These are phyloP conservation scores for Beauveria caledonica DNA, from an alignment of 2,329 filamentous ascomycete species.

Conservation along the genomic window DNA sequence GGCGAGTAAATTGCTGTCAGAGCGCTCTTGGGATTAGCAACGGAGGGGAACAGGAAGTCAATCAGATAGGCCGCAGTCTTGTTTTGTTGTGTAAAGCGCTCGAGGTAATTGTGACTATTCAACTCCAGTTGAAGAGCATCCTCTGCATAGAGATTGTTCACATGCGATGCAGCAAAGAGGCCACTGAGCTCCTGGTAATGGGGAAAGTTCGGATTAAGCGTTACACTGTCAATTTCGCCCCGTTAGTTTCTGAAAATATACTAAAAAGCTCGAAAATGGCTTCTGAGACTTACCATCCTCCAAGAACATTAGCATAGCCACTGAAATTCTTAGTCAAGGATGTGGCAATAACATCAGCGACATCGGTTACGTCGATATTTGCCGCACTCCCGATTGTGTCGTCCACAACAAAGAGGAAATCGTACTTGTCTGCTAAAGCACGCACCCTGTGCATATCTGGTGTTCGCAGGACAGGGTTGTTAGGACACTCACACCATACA, in stretches of 20 bases:
- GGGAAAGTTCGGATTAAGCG: conserved; percentile 31
- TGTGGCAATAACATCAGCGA: conserved; percentile 36
- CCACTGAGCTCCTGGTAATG: conserved; percentile 26
- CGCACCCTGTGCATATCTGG: conserved; percentile 15
- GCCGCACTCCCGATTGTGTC: conserved; percentile 33
- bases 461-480: conserved; percentile 17
- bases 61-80: conserved; percentile 27
- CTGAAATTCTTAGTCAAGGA: conserved; percentile 44
- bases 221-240: conserved; percentile 18
- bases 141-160: conserved; percentile 31
- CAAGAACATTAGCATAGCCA: conserved; percentile 43
- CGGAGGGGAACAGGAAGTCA: conserved; percentile 20
- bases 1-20: conserved; percentile 32
- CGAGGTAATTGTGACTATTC: conserved; percentile 32
- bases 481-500: conserved; percentile 34
- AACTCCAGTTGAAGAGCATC: conserved; percentile 32
- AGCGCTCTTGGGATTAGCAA: conserved; percentile 15
- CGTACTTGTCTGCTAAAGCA: conserved; percentile 24
- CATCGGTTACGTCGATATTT: conserved; percentile 34
- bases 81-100: conserved; percentile 25
- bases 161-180: conserved; percentile 12
- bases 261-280: not conserved
- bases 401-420: conserved; percentile 30
- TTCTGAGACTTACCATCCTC: conserved; percentile 18
- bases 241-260: not conserved